Evolutionary conservation across 192 early-diverging fungal genomes (phyloP).

Genomic region (Coemansia brasiliensis): DNA sequence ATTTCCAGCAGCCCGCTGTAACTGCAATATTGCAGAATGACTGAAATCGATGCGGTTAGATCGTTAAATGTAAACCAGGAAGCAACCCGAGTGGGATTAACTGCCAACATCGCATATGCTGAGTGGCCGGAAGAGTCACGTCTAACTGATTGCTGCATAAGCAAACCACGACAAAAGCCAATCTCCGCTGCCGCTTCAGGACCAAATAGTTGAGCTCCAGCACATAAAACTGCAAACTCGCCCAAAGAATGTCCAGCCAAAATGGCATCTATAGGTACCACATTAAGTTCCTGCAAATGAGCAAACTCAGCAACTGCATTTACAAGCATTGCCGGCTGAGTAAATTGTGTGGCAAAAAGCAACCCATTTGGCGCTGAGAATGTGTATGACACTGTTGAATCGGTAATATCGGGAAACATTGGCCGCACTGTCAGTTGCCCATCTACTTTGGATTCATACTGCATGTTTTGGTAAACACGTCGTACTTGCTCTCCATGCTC

Average conservation of each 20-base stretch:
- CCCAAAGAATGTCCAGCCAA: slow-evolving; percentile 95
- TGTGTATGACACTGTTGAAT: background rate
- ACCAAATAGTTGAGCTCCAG: slow-evolving; percentile 77
- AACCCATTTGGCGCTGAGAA: background rate
- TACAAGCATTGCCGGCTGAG: slow-evolving; percentile 86
- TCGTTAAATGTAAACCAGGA: slow-evolving; percentile 75
- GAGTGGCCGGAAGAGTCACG: slow-evolving; percentile 75
- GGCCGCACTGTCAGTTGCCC: slow-evolving; percentile 63
- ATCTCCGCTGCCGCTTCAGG: slow-evolving; percentile 84
- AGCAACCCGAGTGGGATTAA: slow-evolving; percentile 84
- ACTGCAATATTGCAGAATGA: slow-evolving; percentile 51
- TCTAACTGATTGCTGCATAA: slow-evolving; percentile 88
- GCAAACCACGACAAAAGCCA: slow-evolving; percentile 94
- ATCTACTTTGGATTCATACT: slow-evolving; percentile 75
- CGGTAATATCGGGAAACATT: slow-evolving; percentile 68
- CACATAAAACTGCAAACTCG: slow-evolving; percentile 87
- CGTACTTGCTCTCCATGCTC: slow-evolving; percentile 79
- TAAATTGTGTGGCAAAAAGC: slow-evolving; percentile 95
- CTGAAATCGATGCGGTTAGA: slow-evolving; percentile 71
- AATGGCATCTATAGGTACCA: slow-evolving; percentile 73
- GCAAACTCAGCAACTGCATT: slow-evolving; percentile 87
- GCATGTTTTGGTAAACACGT: slow-evolving; percentile 79
- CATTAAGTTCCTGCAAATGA: slow-evolving; percentile 78
- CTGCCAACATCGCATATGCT: slow-evolving; percentile 87
- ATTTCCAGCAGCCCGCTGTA: slow-evolving; percentile 81